Evolutionary conservation across 768 basidiomycete genomes (phyloP), one percentile per base, ranked within the genome.

Genomic region (Leccinum arenicola): DNA sequence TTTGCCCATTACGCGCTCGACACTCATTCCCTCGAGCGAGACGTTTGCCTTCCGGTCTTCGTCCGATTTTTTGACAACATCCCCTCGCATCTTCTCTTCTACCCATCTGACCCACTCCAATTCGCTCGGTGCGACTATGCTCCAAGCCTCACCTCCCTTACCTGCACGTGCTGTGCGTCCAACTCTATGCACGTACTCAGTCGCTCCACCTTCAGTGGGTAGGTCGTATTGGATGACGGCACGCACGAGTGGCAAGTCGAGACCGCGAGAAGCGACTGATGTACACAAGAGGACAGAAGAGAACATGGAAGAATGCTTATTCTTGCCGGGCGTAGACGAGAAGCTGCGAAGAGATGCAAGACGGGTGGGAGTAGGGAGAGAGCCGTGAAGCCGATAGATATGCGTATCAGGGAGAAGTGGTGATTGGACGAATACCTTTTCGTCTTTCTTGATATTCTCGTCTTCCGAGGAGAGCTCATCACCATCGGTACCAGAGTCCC

Each of bases 141-240:
- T 87, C 95, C 95, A 98, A 3, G 95, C 93, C 72, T 98, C 93
- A 60, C 97, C 97, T 25, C 93, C 91, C 64, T 89, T 91, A 14
- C 97, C 97, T 8, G 90, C 95, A 72, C 97, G 93, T 14, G 97
- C 97, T 3, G 97, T 99, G 53, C 97, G 87, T 29, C 97, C 97
- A 8, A 98, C 93, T 50, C 97, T 85, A 76, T 99, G 97, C 10
- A 99, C 87, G 66, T 99, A 98, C 71, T 99, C 97, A 11, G 89
- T 97, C 27, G 88, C 87, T 10, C 97, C 96, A 17, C 95, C 92
- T 77, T 99, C 97, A 0, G 97, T 98, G 1, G 97, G 96, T 21
- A 98, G 83, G 71, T 99, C 97, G 68, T 97, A 97, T 69, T 99
- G 97, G 33, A 98, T 77, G 61, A 99, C 95, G 3, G 93, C 91